These are phyloP conservation scores for Hymenochaete sp. DNA, from an alignment of 1,284 basidiomycete genomes.

Conservation along the genomic window DNA sequence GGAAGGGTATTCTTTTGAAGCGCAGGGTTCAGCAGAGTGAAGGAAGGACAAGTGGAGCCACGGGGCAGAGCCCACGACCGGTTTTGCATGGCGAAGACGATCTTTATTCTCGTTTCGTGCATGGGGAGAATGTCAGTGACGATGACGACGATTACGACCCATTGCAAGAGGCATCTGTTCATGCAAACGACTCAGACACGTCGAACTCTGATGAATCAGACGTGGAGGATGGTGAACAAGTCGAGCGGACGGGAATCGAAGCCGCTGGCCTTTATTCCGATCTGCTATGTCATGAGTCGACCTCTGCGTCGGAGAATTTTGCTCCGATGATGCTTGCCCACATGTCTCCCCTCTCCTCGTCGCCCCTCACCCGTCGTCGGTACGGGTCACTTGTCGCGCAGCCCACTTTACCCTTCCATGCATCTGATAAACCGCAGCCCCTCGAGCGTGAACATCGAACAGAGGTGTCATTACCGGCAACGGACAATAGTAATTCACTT, in stretches of 20 bases:
- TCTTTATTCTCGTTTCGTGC: slow-evolving; percentile 49
- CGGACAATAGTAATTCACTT: slow-evolving; percentile 21
- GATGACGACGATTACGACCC: slow-evolving; percentile 48
- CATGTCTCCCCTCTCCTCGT: slow-evolving; percentile 32
- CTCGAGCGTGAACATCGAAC: slow-evolving; percentile 20
- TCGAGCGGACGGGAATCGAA: slow-evolving; percentile 26
- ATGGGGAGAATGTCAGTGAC: slow-evolving; percentile 54
- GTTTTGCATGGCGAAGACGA: slow-evolving; percentile 24
- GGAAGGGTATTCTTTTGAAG: slow-evolving; percentile 8
- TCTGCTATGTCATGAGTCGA: slow-evolving; percentile 27
- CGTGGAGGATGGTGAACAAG: slow-evolving; percentile 21
- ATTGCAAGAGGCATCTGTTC: slow-evolving; percentile 13
- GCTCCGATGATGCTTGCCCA: slow-evolving; percentile 44
- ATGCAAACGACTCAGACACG: slow-evolving; percentile 18
- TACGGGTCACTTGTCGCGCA: slow-evolving; percentile 31
- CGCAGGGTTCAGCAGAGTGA: slow-evolving; percentile 20
- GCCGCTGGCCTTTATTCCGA: slow-evolving; percentile 37
- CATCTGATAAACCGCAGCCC: slow-evolving; percentile 17
- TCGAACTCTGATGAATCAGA: slow-evolving; percentile 22
- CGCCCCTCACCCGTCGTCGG: slow-evolving; percentile 39
- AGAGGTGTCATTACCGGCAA: too few species aligned
- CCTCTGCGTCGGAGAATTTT: slow-evolving; percentile 24
- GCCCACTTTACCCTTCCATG: too few species aligned
- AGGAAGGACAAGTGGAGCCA: slow-evolving; percentile 11
- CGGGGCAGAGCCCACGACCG: not conserved